Base-by-base conservation (phyloP, 441 rosid species). In the Francoa sonchifolia region DNA sequence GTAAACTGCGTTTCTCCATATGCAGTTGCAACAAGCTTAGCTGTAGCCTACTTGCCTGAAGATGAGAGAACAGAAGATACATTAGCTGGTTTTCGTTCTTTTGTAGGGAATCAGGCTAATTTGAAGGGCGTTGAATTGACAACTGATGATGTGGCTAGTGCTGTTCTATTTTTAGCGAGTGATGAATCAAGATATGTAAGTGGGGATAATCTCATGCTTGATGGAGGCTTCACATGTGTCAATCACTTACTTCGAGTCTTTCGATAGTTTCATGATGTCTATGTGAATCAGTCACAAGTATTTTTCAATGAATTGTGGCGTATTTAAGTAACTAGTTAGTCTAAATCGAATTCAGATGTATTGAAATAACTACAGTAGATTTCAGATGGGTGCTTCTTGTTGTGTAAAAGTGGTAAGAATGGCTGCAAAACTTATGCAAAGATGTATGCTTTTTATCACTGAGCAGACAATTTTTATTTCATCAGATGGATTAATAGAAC, bases 1-100 rank as follows among this genome's bases (percentile, higher is more conserved):
- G 88, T 87, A 35, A 87, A 83, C 72, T 87, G 94, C 8, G 80
- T 87, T 43, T 83, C 94, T 3, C 95, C 97, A 41, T 87, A 83
- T 12, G 76, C 63, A 1, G 76, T 83, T 27, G 45, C 64, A 1
- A 87, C 95, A 0, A 58, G 65, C 29, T 64, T 79, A 43, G 66
- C 94, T 0, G 9, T 84, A 54, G 82, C 92, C 61, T 84, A 84
- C 72, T 58, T 84, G 59, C 95, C 54, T 0, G 82, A 72, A 61
- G 92, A 75, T 0, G 81, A 82, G 57, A 71, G 84, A 57, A 84
- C 83, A 0, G 86, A 73, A 3, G 95, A 67, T 19, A 73, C 68
- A 0, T 2, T 52, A 40, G 57, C 1, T 0, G 88, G 77, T 28
- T 73, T 89, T 50, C 77, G 67, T 16, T 48, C 48, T 37, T 79